A percentile compares a stretch with the other conserved stretches of the same genome.
These are phyloP conservation scores for Tulasnella sp. DNA, from an alignment of 768 basidiomycete genomes.

Conservation along the genomic window DNA sequence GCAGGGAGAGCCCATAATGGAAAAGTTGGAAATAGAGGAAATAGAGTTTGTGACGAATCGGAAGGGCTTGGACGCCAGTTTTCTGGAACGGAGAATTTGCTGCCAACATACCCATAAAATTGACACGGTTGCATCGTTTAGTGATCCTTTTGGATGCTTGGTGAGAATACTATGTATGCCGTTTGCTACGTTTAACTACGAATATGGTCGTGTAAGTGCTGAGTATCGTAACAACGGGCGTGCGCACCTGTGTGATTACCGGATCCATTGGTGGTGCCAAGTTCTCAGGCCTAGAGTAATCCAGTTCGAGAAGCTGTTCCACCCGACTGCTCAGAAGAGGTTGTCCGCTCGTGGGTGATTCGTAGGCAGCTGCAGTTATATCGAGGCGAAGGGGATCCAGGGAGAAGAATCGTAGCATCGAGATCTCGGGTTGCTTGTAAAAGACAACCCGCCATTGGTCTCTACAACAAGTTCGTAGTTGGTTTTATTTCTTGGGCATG, in stretches of 20 bases:
- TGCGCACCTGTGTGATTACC: background rate
- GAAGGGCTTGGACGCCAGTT: background rate
- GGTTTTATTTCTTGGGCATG: too few relatives aligned
- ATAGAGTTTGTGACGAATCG: background rate
- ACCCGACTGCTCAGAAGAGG: slow-evolving; percentile 22
- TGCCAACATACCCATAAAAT: too few relatives aligned
- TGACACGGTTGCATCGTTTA: too few relatives aligned
- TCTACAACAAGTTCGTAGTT: background rate
- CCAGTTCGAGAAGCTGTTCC: slow-evolving; percentile 16
- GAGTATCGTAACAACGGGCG: background rate
- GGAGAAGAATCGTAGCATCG: slow-evolving; percentile 53
- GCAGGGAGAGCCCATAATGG: background rate
- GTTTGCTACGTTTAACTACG: slow-evolving; percentile 19
- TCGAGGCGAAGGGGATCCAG: slow-evolving; percentile 31
- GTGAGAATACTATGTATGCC: slow-evolving; percentile 1
- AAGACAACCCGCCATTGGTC: slow-evolving; percentile 29
- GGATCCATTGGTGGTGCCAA: background rate
- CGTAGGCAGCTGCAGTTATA: slow-evolving; percentile 15
- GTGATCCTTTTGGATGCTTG: too few relatives aligned
- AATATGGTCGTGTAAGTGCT: slow-evolving; percentile 30
- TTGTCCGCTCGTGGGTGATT: slow-evolving; percentile 22
- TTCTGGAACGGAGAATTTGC: too few relatives aligned
- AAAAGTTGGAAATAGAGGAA: background rate
- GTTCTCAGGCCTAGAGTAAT: slow-evolving; percentile 3
- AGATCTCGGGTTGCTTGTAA: slow-evolving; percentile 42